These are phyloP conservation scores for Porodaedalea pini DNA, from an alignment of 1,284 basidiomycete species.

Conservation along the genomic window DNA sequence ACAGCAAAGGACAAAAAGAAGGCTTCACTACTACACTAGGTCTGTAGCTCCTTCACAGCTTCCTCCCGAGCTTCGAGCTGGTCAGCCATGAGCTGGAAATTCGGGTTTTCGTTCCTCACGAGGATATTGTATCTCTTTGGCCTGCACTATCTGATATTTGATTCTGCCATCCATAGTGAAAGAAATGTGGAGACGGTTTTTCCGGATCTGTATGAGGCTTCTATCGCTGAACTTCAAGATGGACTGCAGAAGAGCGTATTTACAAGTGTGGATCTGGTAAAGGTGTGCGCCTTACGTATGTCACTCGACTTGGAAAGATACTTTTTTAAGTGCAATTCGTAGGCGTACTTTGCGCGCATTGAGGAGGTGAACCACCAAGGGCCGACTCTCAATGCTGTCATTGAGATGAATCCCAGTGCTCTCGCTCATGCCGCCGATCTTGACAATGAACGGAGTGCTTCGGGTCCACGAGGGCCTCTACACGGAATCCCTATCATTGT, in stretches of 20 bases:
- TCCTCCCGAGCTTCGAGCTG: background rate
- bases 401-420: constrained; percentile 62
- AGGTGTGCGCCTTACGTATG: constrained; percentile 57
- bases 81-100: background rate
- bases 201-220: constrained; percentile 64
- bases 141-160: background rate
- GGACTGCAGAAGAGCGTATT: constrained; percentile 52
- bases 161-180: background rate
- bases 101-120: background rate
- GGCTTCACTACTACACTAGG: background rate
- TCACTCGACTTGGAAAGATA: constrained; percentile 65
- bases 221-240: constrained; percentile 51
- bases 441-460: constrained; percentile 48
- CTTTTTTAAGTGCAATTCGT: background rate
- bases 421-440: constrained; percentile 48
- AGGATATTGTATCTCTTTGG: background rate
- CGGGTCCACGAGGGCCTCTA: constrained; percentile 49
- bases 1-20: background rate
- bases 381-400: constrained; percentile 54
- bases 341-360: constrained; percentile 69
- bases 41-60: background rate
- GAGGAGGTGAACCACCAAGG: constrained; percentile 69
- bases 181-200: constrained; percentile 22
- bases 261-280: constrained; percentile 62
- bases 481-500: constrained; percentile 70